Percentiles rank a stretch among this genome's conserved stretches.
phyloP scores from a whole-genome alignment of 2,329 filamentous ascomycete genomes.

The Nakataea oryzae region DNA sequence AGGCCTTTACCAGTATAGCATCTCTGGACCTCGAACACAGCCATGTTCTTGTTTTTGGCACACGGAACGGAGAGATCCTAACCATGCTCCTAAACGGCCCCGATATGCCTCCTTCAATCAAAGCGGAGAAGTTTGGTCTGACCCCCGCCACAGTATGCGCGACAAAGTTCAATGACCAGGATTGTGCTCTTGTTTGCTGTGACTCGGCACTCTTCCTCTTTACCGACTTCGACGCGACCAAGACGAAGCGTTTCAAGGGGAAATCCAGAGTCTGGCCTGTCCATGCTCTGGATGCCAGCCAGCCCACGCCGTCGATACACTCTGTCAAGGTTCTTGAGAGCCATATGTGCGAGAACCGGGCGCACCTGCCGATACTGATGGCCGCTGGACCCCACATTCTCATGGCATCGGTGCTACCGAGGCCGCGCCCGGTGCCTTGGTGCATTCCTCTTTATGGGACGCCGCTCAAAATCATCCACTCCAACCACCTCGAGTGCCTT shows the following conservation, averaged over 20 bases:
- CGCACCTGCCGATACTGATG: conserved; percentile 35
- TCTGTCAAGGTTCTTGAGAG: conserved; percentile 31
- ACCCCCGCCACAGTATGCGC: conserved; percentile 12
- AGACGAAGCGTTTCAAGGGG: conserved; percentile 20
- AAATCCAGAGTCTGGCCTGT: conserved; percentile 40
- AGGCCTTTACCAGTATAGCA: conserved; percentile 36
- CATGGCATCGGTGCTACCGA: conserved; percentile 38
- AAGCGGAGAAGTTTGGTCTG: conserved; percentile 16
- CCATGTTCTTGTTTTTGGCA: conserved; percentile 29
- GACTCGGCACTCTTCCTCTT: conserved; percentile 35
- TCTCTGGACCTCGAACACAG: conserved; percentile 12
- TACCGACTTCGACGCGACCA: conserved; percentile 20
- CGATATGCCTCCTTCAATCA: conserved; percentile 9
- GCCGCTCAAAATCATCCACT: conserved; percentile 44
- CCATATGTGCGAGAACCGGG: conserved; percentile 25
- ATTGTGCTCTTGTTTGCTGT: conserved; percentile 33
- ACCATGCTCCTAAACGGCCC: conserved; percentile 20
- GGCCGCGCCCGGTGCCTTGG: conserved; percentile 36
- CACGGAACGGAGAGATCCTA: conserved; percentile 40
- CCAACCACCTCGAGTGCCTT: conserved; percentile 37
- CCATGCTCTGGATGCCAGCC: conserved; percentile 33
- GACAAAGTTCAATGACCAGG: conserved; percentile 7
- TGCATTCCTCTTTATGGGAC: conserved; percentile 35
- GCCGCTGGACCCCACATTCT: conserved; percentile 39
- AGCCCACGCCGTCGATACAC: conserved; percentile 35